Base-by-base conservation (phyloP, 305 asterid genomes). In the Ilex paraguariensis region DNA sequence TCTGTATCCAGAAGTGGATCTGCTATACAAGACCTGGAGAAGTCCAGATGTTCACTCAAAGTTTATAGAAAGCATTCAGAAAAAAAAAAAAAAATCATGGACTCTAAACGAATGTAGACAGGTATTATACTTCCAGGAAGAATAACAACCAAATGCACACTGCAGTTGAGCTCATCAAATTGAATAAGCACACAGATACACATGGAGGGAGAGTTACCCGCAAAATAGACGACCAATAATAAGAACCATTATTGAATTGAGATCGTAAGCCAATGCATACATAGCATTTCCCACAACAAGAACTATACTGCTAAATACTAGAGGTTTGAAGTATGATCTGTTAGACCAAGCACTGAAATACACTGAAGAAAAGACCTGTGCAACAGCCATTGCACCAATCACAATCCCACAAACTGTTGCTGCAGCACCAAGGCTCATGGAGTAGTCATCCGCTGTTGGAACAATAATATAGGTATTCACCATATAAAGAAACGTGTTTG, bases 261-360 rank as follows among this genome's bases (percentile, higher is more conserved):
- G 67, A 75, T 94, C 99, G 78, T 80, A 90, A 16, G 99, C 97
- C 86, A 87, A 11, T 63, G 99, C 96, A 70, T 93, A 90, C 91
- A 93, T 73, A 62, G 46, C 64, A 44, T 93, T 93, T 52, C 99
- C 99, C 61, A 83, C 50, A 66, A 77, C 67, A 45, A 93, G 95
- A 70, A 81, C 87, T 56, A 93, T 67, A 76, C 99, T 93, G 90
- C 99, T 93, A 66, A 93, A 93, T 53, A 93, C 61, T 87, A 93
- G 77, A 57, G 99, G 99, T 70, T 57, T 90, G 75, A 79, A 83
- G 82, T 93, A 93, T 11, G 97, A 90, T 73, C 73, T 90, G 70
- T 93, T 93, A 57, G 99, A 93, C 99, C 99, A 93, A 66, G 97
- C 97, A 70, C 99, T 93, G 86, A 93, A 93, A 78, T 93, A 93